Conservation (phyloP, 2,329 filamentous ascomycete species). For the Fusarium buxicola region DNA sequence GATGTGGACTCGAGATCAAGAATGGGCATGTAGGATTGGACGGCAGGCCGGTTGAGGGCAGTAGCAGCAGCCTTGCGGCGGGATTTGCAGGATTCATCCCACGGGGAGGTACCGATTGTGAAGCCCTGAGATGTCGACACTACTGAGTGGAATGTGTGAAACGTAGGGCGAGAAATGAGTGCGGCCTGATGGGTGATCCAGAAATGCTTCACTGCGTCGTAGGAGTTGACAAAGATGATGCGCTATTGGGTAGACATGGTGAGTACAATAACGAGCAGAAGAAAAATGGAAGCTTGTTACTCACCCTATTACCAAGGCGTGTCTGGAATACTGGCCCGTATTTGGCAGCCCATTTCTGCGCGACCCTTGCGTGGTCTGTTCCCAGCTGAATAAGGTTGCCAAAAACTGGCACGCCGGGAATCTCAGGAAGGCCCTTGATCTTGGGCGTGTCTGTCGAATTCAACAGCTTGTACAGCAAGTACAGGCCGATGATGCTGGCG, state of each 20-base stretch:
- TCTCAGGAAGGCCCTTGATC: conserved; percentile 71
- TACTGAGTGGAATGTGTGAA: conserved; percentile 85
- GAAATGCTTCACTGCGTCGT: conserved; percentile 77
- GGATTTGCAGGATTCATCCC: conserved; percentile 83
- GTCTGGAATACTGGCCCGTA: conserved; percentile 75
- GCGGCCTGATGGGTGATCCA: conserved; percentile 85
- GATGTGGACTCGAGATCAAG: conserved; percentile 80
- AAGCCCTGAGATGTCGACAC: conserved; percentile 82
- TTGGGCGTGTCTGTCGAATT: conserved; percentile 66
- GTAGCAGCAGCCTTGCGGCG: conserved; percentile 83
- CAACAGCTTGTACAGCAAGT: conserved; percentile 46
- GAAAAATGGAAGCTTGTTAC: not conserved
- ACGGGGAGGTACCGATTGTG: conserved; percentile 86
- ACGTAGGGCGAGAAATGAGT: conserved; percentile 79
- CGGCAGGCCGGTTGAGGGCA: conserved; percentile 79
- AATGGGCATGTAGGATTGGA: conserved; percentile 84
- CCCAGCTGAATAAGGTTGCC: conserved; percentile 73
- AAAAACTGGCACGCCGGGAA: conserved; percentile 71
- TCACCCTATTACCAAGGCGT: conserved; percentile 74
- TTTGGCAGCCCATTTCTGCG: conserved; percentile 67
- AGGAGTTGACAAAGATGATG: conserved; percentile 83
- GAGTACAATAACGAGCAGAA: not conserved
- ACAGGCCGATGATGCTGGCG: conserved; percentile 11
- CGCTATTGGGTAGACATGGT: conserved; percentile 54
- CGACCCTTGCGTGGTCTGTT: conserved; percentile 64